Evolutionary conservation across 139 green algal genomes (phyloP).

Genomic region (Micractinium sp.): DNA sequence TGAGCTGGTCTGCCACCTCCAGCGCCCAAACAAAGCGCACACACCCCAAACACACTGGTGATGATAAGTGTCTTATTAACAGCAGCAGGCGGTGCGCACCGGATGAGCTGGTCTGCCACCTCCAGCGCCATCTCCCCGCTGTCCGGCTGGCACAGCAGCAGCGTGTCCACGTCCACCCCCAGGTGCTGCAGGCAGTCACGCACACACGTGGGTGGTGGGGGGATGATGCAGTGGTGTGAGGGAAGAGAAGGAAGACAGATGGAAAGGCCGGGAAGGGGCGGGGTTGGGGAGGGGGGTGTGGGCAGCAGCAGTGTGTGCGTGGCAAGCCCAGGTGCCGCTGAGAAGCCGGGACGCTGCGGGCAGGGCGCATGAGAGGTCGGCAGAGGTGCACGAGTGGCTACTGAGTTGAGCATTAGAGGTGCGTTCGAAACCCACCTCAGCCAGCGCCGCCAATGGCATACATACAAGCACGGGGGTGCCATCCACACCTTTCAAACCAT

Average conservation of each 20-base stretch:
- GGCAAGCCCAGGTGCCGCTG: not conserved
- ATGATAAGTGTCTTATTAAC: no score
- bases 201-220: no score
- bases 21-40: no score
- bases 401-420: not conserved
- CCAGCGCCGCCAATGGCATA: not conserved
- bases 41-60: no score
- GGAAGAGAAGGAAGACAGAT: no score
- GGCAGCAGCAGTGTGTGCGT: no score
- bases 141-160: conserved; percentile 83
- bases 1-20: conserved; percentile 85
- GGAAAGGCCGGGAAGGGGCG: no score
- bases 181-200: conserved; percentile 30
- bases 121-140: conserved; percentile 87
- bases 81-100: no score
- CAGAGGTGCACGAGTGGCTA: not conserved
- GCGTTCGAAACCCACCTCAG: not conserved
- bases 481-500: no score
- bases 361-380: not conserved
- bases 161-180: conserved; percentile 73
- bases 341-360: not conserved
- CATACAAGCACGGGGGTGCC: no score
- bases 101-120: conserved; percentile 83
- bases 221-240: no score
- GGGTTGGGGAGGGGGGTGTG: no score